Evolutionary conservation across 495 filamentous ascomycete species (phyloP).

Genomic region (Astrocystis sublimbata): DNA sequence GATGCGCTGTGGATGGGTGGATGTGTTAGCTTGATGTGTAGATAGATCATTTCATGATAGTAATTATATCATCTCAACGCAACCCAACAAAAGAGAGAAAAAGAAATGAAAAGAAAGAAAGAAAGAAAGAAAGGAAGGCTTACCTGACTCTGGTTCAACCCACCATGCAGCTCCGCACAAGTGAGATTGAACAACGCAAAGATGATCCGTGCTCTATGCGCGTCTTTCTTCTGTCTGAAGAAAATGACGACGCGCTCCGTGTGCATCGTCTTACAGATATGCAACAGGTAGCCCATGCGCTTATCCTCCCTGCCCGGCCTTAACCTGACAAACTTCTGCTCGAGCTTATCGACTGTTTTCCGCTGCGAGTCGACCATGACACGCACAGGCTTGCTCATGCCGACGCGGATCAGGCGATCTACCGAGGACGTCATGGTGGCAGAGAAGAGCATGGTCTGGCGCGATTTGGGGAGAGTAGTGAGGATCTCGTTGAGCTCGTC

Average conservation of each 20-base stretch:
- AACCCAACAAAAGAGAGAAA: too few relatives aligned
- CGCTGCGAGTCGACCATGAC: slow-evolving; percentile 88
- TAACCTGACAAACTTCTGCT: slow-evolving; percentile 91
- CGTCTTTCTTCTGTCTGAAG: slow-evolving; percentile 94
- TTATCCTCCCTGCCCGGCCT: slow-evolving; percentile 85
- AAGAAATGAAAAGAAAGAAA: background rate
- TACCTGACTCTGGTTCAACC: slow-evolving; percentile 93
- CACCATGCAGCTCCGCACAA: slow-evolving; percentile 89
- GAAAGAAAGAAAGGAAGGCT: slow-evolving; percentile 18
- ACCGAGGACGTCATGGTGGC: slow-evolving; percentile 97
- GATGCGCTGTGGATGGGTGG: slow-evolving; percentile 84
- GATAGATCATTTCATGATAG: background rate
- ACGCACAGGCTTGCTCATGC: slow-evolving; percentile 83
- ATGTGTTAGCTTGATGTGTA: slow-evolving; percentile 17
- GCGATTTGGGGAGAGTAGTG: slow-evolving; percentile 86
- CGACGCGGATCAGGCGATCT: slow-evolving; percentile 88
- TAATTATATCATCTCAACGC: background rate
- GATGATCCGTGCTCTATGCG: slow-evolving; percentile 80
- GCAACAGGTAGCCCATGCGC: slow-evolving; percentile 81
- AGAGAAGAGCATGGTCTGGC: slow-evolving; percentile 99
- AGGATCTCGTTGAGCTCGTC: slow-evolving; percentile 97
- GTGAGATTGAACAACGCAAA: slow-evolving; percentile 87
- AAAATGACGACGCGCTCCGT: slow-evolving; percentile 88
- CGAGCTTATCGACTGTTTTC: slow-evolving; percentile 76
- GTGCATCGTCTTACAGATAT: slow-evolving; percentile 83